phyloP scores from a whole-genome alignment of 805 yeast species.

The Yamadazyma olivae region DNA sequence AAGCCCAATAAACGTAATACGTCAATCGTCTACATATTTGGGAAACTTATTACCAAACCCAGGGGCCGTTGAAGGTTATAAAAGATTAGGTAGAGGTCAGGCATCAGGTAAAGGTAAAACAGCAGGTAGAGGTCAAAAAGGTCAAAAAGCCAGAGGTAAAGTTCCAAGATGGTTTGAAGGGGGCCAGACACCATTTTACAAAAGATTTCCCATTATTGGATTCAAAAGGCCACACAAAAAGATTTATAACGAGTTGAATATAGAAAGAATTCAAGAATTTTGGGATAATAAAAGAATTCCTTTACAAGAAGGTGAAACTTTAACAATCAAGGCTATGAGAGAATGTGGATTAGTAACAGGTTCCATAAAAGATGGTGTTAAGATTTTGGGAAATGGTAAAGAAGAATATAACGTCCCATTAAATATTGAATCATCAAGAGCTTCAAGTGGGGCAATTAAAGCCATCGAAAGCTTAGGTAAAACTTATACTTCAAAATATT shows the following conservation, averaged over 20 bases:
- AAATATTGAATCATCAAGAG: conserved; percentile 78
- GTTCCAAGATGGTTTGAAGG: conserved; percentile 97
- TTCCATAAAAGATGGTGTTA: conserved; percentile 72
- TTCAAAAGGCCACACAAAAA: conserved; percentile 64
- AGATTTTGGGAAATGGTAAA: conserved; percentile 68
- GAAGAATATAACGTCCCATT: conserved; percentile 54
- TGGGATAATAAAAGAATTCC: conserved; percentile 64
- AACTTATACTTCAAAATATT: conserved; percentile 67
- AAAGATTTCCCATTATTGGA: conserved; percentile 85
- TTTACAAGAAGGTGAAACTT: conserved; percentile 55
- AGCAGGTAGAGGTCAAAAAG: conserved; percentile 96
- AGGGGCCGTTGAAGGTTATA: conserved; percentile 58
- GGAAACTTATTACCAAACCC: conserved; percentile 57
- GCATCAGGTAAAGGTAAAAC: conserved; percentile 92
- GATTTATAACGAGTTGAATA: conserved; percentile 56
- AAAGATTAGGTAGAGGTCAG: conserved; percentile 94
- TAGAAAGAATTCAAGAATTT: conserved; percentile 68
- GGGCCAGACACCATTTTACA: conserved; percentile 93
- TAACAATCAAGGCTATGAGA: conserved; percentile 76
- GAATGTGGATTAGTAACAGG: conserved; percentile 73
- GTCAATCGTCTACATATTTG: conserved; percentile 25
- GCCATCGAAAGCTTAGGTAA: conserved; percentile 75
- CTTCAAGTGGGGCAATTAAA: conserved; percentile 69
- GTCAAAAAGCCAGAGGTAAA: conserved; percentile 93
- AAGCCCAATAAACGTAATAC: neutral